Base-by-base conservation (phyloP, 2,329 filamentous ascomycete species). In the Apiospora kogelbergensis region DNA sequence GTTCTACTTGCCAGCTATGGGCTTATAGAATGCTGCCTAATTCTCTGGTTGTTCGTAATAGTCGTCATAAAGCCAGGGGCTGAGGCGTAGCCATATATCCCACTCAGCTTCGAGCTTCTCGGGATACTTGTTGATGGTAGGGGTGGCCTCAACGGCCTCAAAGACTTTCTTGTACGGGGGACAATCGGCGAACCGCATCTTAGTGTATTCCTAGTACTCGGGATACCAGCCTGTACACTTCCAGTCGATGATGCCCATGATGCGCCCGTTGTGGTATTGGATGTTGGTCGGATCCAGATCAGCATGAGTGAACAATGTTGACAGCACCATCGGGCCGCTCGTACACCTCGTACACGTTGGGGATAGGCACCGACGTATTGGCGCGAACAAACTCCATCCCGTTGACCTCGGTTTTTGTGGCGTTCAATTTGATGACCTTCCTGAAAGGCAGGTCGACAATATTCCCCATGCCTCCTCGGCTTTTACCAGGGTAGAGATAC, bases 261-360 rank as follows among this genome's bases (percentile, higher is more conserved):
- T 74, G 6, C 79, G 73, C 67, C 82, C 79, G 6, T 77, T 80
- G 7, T 74, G 74, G 57, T 80, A 74, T 11, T 86, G 70, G 60
- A 86, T 82, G 70, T 86, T 86, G 26, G 73, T 72, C 26, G 78
- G 78, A 70, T 79, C 81, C 9, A 86, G 72, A 70, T 86, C 83
- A 10, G 78, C 80, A 74, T 86, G 84, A 17, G 83, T 84, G 72
- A 87, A 46, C 57, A 63, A 63, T 63, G 45, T 22, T 22, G 45
- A 46, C 45, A 46, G 45, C n/a, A 24, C 45, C 45, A 46, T 46
- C n/a, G 45, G 45, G 45, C 45, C n/a, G 45, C 45, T 46, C 45
- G 57, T 63, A 63, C 13, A 41, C 57, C 30, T 41, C 30, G 9
- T 63, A 63, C 4, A 63, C 57, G 24, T 63, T 63, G 6, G 57